Base-by-base conservation (phyloP, 1,139 yeast genomes). In the Sugiyamaella paludigena region DNA sequence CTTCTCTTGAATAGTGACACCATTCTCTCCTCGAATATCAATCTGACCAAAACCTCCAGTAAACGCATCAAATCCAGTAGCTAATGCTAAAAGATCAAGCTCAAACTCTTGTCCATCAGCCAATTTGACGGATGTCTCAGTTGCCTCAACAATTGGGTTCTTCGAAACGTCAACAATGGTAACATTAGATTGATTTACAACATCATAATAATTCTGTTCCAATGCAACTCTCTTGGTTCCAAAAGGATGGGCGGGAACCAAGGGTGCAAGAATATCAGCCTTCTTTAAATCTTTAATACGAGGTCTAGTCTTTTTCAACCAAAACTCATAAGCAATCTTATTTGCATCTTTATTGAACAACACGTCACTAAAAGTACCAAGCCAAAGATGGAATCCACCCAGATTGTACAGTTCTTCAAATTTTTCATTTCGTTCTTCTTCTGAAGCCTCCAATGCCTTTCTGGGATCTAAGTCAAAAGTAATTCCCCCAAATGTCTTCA, bases 51-150 rank as follows among this genome's bases (percentile, higher is more conserved):
- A 54, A n/a, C 64, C 63, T n/a, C 69, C 69, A 38, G 67, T 64
- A 37, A 59, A 50, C 19, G 65, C 59, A 43, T 65, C 69, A 50
- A 64, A 65, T 2, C 68, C 68, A 13, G 68, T 65, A 9, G 69
- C 68, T 12, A 62, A 52, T 7, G 60, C 55, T 34, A 65, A 50
- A 15, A 60, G 39, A 47, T 64, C 68, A 47, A 64, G 45, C 36
- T 63, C 62, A 40, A 51, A 49, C 13, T 55, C 56, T 9, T 46
- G 48, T 19, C 60, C 61, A 37, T 54, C 56, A 12, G 40, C 47
- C 7, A 60, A 52, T 27, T 48, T 43, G 40, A 62, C 48, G n/a
- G 65, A 64, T 12, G 50, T 56, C 43, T 55, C 61, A 24, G 62
- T 61, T 38, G 64, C 52, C 46, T 60, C 60, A 10, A 45, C 38